Evolutionary conservation across 768 basidiomycete species (phyloP).

Genomic region (Amanita pallidorosea): DNA sequence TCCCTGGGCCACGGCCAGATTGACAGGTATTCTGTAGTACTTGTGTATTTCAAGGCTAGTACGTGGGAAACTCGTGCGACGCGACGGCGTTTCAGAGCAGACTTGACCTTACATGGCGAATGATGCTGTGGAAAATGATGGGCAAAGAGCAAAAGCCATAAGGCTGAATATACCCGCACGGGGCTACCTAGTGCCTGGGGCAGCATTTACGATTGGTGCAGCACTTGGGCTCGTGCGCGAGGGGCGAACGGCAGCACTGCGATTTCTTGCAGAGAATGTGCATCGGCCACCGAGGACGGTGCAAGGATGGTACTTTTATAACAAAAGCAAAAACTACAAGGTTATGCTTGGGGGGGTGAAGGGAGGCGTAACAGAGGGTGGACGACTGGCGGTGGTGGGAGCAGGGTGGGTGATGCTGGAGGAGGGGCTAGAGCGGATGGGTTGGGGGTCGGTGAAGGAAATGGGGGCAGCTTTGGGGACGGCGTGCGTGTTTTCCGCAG

Average conservation of each 20-base stretch:
- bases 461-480: constrained; percentile 59
- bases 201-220: constrained; percentile 51
- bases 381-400: constrained; percentile 31
- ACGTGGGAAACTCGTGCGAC: not conserved
- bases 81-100: not conserved
- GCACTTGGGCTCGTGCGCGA: constrained; percentile 67
- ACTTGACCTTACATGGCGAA: not conserved
- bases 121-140: not conserved
- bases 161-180: constrained; percentile 41
- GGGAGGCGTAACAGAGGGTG: constrained; percentile 49
- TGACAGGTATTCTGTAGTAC: constrained; percentile 25
- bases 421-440: constrained; percentile 25
- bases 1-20: constrained; percentile 63
- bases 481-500: constrained; percentile 43
- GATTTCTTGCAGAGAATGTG: constrained; percentile 87
- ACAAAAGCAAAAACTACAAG: constrained; percentile 91
- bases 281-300: constrained; percentile 79
- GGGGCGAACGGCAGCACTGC: constrained; percentile 58
- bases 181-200: constrained; percentile 49
- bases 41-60: not conserved
- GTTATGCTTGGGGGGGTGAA: constrained; percentile 65
- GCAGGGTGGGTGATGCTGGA: constrained; percentile 34
- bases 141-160: not conserved
- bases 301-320: constrained; percentile 92
- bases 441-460: constrained; percentile 31